A percentile compares a stretch with the other conserved stretches of the same genome.
Conservation (phyloP, 164 flowering plant species). For the Tinospora cordifolia region DNA sequence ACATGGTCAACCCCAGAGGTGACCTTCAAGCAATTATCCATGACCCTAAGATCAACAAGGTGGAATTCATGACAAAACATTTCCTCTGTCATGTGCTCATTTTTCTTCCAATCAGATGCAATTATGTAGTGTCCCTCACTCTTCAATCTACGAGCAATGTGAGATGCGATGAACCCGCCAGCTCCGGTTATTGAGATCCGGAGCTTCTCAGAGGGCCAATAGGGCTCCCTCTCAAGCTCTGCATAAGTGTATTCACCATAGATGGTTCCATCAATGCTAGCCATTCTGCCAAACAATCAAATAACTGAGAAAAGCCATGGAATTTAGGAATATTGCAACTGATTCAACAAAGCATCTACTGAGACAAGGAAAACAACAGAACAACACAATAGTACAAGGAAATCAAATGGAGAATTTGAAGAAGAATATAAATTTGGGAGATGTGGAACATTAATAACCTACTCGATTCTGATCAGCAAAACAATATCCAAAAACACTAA, state of each 20-base stretch:
- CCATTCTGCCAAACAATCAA: conserved; percentile 57
- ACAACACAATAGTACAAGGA: neutral
- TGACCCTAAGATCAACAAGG: conserved; percentile 90
- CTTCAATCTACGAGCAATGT: conserved; percentile 90
- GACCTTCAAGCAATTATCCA: conserved; percentile 94
- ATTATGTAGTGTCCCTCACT: conserved; percentile 93
- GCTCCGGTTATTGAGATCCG: conserved; percentile 93
- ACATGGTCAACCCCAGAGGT: conserved; percentile 84
- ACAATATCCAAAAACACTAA: neutral
- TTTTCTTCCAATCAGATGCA: conserved; percentile 99
- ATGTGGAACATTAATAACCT: neutral
- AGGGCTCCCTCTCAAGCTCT: conserved; percentile 79
- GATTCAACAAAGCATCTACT: neutral
- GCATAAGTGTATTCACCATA: conserved; percentile 84
- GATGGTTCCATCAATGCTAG: conserved; percentile 38
- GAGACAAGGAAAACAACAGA: neutral
- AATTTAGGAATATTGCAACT: neutral
- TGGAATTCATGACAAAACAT: conserved; percentile 98
- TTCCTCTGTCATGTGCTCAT: conserved; percentile 96
- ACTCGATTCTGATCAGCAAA: neutral
- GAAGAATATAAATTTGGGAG: neutral
- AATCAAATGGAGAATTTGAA: neutral
- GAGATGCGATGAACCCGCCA: conserved; percentile 97
- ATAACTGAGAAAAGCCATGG: neutral
- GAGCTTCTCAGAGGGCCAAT: conserved; percentile 89